Evolutionary conservation across 2,329 filamentous ascomycete genomes (phyloP), one percentile per base, ranked within the genome.

Genomic region (Pyricularia grisea): DNA sequence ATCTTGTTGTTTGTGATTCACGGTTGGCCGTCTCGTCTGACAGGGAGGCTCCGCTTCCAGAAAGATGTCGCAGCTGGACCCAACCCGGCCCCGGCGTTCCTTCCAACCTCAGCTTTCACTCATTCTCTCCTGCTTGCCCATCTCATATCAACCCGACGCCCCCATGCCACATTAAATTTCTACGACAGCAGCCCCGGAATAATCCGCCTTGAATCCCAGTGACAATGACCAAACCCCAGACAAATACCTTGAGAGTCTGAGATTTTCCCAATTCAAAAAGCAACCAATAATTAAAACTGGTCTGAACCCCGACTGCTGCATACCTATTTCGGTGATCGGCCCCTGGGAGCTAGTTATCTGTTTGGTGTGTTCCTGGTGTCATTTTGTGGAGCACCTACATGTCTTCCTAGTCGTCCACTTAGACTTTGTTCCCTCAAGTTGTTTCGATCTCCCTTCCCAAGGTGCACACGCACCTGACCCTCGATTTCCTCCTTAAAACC

Each of bases 101-200:
- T 66, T 66, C 65, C 65, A 33, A 66, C 65, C 31, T 66, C 65
- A 27, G 31, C 23, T 31, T 31, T 36, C 65, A 36, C 65, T 36
- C 31, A 30, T 36, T n/a, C 65, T 33, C 36, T 36, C 30, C 30
- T 20, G 12, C 31, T 66, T 36, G 25, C 31, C 31, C 33, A 66
- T 36, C 31, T 36, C 28, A 27, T 25, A 31, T 66, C n/a, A 66
- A 36, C 31, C 65, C 31, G 61, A 64, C 23, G 28, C 61, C 28
- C 14, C 61, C 61, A 64, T 64, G 25, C 25, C 61, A 64, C 61
- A 64, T 7, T 27, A 27, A 27, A 64, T 31, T 42, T 64, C 25
- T n/a, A 55, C 42, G 42, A 55, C 42, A n/a, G n/a, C 42, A 55
- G 42, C 42, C 42, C 42, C 42, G 20, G 42, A 42, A 42, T 12